Base-by-base conservation (phyloP, 208 protist species). In the Kentomonas sorsogonicus region DNA sequence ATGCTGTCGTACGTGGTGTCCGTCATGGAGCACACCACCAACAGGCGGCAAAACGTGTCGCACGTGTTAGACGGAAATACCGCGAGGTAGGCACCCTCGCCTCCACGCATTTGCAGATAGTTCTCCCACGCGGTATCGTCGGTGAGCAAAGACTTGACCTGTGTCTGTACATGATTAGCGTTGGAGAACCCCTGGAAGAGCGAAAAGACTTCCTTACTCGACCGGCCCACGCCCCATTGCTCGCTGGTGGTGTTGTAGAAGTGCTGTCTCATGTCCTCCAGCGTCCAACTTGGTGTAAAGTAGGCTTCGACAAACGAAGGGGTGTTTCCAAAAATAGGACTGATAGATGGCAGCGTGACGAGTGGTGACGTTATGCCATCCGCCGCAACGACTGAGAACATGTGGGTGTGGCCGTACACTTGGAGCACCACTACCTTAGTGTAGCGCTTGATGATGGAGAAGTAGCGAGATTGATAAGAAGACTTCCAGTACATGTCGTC, bases 391-490 rank as follows among this genome's bases (percentile, higher is more conserved):
- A 70, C 67, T 2, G 47, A 65, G 64, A 91, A 90, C 43, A 68
- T 38, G 66, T 94, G 87, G 2, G 70, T 73, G 62, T 94, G 87
- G 30, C 81, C 87, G 38, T 79, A 94, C 22, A 94, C 38, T 61
- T 91, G 83, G 10, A 79, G 1, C 7, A 34, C 60, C 0, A 94
- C 48, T 5, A 56, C 65, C 23, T 77, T 66, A 1, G 39, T 60
- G 64, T 82, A 82, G 23, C 69, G 44, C 16, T 23, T n/a, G n/a
- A 94, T 68, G 26, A 91, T 50, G 6, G 9, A 36, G 25, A 71
- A 58, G 63, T 87, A 94, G 18, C 30, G 16, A 0, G n/a, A 46
- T 52, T 74, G 69, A 62, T 79, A 94, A 3, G 25, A 23, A 15
- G 74, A 52, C 53, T 86, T 83, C 82, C 83, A 94, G 63, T 77